Percentiles rank a stretch among this genome's conserved stretches.
These are phyloP conservation scores for Cladorrhinum samala DNA, from an alignment of 495 filamentous ascomycete species.

Conservation along the genomic window DNA sequence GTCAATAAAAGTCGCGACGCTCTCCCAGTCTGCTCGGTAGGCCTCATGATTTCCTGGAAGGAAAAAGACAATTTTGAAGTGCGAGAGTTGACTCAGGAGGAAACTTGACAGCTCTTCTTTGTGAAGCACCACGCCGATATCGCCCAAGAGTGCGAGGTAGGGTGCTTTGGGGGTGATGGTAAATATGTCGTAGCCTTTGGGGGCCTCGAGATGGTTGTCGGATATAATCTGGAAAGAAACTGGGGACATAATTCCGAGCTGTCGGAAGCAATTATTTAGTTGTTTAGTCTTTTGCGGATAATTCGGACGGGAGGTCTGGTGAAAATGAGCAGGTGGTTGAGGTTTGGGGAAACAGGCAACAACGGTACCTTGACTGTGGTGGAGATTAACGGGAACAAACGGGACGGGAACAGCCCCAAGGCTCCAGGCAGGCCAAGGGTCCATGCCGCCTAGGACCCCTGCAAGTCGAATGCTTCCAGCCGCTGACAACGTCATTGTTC, in stretches of 20 bases:
- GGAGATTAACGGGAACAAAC: too few species aligned
- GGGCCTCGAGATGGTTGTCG: constrained; percentile 50
- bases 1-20: constrained; percentile 15
- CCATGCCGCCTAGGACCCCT: too few species aligned
- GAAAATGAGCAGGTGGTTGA: too few species aligned
- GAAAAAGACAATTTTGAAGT: constrained; percentile 45
- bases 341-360: too few species aligned
- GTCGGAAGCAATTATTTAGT: not conserved
- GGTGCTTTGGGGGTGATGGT: constrained; percentile 38
- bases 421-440: too few species aligned
- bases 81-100: constrained; percentile 37
- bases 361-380: too few species aligned
- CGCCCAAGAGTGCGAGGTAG: constrained; percentile 51
- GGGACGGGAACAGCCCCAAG: too few species aligned
- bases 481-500: not conserved
- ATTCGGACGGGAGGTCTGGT: too few species aligned
- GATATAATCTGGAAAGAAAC: constrained; percentile 47
- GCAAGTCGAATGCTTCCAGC: too few species aligned
- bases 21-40: constrained; percentile 40
- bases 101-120: constrained; percentile 39
- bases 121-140: constrained; percentile 44
- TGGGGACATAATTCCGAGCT: not conserved
- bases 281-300: too few species aligned
- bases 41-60: constrained; percentile 55
- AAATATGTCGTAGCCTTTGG: constrained; percentile 41